Evolutionary conservation across 2,329 filamentous ascomycete species (phyloP), one percentile per base, ranked within the genome.

Genomic region (Clathrospora elynae): DNA sequence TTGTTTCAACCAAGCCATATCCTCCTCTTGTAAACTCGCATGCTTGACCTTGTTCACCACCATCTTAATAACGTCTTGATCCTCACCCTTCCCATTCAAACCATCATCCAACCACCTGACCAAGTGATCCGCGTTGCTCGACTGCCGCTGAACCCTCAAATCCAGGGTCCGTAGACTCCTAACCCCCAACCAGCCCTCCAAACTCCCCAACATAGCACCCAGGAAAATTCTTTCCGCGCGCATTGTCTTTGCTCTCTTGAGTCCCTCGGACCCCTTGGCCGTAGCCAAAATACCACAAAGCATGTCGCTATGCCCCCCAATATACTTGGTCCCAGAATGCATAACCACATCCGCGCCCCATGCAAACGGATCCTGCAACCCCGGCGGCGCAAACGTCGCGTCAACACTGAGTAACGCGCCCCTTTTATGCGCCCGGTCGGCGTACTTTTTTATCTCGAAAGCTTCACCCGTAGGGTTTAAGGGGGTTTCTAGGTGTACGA

Each of bases 291-390:
- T 86, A 14, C 93, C 93, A 64, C 88, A 95, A 5, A 97, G 81
- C 79, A 97, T 79, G 72, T 99, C 93, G 54, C 86, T 92, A 73
- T 99, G 93, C 0, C 93, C 93, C 13, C 93, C 93, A 55, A 99
- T 83, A 72, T 97, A 99, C 77, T 97, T 99, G 12, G 91, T 96
- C 3, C 90, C 93, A 36, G 82, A 87, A 72, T 99, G 93, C 88
- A 97, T 87, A 22, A 96, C 82, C 1, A 91, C 72, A 71, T 97
- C 92, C 18, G 87, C 90, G 32, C 90, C 92, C 67, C 81, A 86
- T 18, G 70, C 65, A 61, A 97, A 93, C 0, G 93, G 91, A 61
- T 96, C 88, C 67, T 90, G 86, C 45, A 99, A 75, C 18, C 89
- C 88, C 20, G 93, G 93, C 26, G 93, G 93, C 3, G 84, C 93